Percentiles rank a stretch among this genome's conserved stretches.
phyloP scores from a whole-genome alignment of 164 flowering plant species.

The Paratinospora sagittata region DNA sequence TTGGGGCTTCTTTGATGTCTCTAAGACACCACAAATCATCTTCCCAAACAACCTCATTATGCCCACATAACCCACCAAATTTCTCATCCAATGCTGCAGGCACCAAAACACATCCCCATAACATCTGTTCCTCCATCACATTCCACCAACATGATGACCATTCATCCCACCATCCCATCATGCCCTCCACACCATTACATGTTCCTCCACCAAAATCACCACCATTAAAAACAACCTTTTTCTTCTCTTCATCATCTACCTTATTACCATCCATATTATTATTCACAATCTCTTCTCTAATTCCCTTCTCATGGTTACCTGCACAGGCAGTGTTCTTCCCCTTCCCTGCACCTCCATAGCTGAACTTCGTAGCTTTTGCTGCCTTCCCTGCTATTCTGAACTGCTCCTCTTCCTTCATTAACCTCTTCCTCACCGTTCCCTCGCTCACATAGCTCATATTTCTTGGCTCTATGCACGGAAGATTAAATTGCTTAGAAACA shows the following conservation, averaged over 20 bases:
- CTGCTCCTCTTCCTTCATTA: constrained; percentile 1
- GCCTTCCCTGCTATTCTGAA: not conserved
- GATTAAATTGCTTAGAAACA: not conserved
- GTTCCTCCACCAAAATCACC: too few relatives aligned
- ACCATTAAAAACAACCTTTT: too few relatives aligned
- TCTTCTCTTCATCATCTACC: not conserved
- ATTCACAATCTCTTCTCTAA: not conserved
- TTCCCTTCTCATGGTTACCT: too few relatives aligned
- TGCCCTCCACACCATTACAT: not conserved
- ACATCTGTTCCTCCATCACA: constrained; percentile 46
- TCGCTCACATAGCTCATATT: not conserved
- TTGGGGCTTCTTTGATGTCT: constrained; percentile 13
- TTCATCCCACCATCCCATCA: constrained; percentile 18
- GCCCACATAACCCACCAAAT: constrained; percentile 25
- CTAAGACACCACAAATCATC: constrained; percentile 30
- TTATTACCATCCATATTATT: not conserved
- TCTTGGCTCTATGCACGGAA: not conserved
- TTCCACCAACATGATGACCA: constrained; percentile 18
- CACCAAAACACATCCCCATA: constrained; percentile 39
- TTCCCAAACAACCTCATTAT: constrained; percentile 39
- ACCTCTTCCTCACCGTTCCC: not conserved
- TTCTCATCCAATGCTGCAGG: constrained; percentile 34
- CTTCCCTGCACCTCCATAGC: not conserved
- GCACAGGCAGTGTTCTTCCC: not conserved
- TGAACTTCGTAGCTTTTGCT: not conserved